Conservation (phyloP, 805 yeast species). For the Ascoidea tarda region DNA sequence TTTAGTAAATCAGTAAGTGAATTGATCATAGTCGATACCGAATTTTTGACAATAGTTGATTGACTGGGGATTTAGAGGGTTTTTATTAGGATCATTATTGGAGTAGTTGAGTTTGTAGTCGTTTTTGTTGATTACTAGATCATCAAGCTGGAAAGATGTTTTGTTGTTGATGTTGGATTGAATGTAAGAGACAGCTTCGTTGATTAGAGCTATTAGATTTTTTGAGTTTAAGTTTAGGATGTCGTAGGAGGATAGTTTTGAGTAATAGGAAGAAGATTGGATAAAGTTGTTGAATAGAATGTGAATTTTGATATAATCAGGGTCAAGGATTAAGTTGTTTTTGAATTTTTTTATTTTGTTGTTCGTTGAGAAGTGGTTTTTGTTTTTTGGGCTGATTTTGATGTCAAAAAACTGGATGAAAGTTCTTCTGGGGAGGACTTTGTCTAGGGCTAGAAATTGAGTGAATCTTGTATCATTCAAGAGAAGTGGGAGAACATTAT, state of each 20-base stretch:
- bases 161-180: neutral
- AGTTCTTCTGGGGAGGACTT: slow-evolving; percentile 54
- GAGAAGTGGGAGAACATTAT: too few relatives aligned
- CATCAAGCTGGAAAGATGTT: neutral
- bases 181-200: neutral
- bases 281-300: slow-evolving; percentile 20
- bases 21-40: slow-evolving; percentile 3
- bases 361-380: slow-evolving; percentile 11
- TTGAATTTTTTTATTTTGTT: neutral
- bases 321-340: slow-evolving; percentile 17
- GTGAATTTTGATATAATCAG: slow-evolving; percentile 21
- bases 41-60: slow-evolving; percentile 16
- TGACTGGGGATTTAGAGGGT: slow-evolving; percentile 21
- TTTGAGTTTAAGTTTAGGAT: slow-evolving; percentile 7
- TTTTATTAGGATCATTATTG: slow-evolving; percentile 9
- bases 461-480: slow-evolving; percentile 17
- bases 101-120: slow-evolving; percentile 14
- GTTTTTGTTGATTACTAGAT: slow-evolving; percentile 9
- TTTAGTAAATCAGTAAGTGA: neutral
- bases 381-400: slow-evolving; percentile 14
- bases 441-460: slow-evolving; percentile 68
- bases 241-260: slow-evolving; percentile 11
- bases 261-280: slow-evolving; percentile 5
- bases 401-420: slow-evolving; percentile 41
- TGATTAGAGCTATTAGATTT: neutral